phyloP scores from a whole-genome alignment of 495 filamentous ascomycete genomes.

The Annulohypoxylon maeteangense region DNA sequence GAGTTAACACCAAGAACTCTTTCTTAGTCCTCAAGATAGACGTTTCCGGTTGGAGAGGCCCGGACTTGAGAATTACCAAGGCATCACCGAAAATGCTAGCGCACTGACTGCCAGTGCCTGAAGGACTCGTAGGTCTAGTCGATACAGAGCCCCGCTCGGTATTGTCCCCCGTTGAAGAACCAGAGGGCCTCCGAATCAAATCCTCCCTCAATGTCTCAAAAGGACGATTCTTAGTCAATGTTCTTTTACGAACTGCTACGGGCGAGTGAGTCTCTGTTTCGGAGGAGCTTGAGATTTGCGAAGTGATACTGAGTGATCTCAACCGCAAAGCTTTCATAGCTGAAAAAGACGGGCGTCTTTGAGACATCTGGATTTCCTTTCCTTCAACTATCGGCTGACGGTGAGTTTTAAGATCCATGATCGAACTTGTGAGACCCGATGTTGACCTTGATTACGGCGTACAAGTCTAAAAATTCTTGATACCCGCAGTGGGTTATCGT shows the following conservation, averaged over 20 bases:
- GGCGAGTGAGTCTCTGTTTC: slow-evolving; percentile 30
- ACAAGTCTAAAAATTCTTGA: not conserved
- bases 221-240: slow-evolving; percentile 37
- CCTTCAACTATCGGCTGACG: slow-evolving; percentile 31
- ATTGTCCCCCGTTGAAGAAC: slow-evolving; percentile 43
- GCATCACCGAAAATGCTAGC: slow-evolving; percentile 38
- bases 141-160: slow-evolving; percentile 40
- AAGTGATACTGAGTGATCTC: slow-evolving; percentile 45
- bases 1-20: slow-evolving; percentile 91
- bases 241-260: slow-evolving; percentile 21
- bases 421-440: slow-evolving; percentile 9
- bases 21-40: slow-evolving; percentile 85
- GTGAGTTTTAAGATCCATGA: slow-evolving; percentile 39
- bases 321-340: slow-evolving; percentile 44
- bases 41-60: slow-evolving; percentile 81
- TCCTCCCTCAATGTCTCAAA: slow-evolving; percentile 37
- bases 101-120: slow-evolving; percentile 37
- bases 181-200: slow-evolving; percentile 40
- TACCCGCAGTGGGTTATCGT: slow-evolving; percentile 1
- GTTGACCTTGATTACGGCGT: slow-evolving; percentile 2
- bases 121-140: slow-evolving; percentile 45
- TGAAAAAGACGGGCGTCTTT: slow-evolving; percentile 43
- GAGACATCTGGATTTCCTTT: slow-evolving; percentile 26
- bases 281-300: slow-evolving; percentile 44
- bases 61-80: slow-evolving; percentile 48